These are phyloP conservation scores for Porphyrellus cyaneotinctus DNA, from an alignment of 768 basidiomycete genomes.

Conservation along the genomic window DNA sequence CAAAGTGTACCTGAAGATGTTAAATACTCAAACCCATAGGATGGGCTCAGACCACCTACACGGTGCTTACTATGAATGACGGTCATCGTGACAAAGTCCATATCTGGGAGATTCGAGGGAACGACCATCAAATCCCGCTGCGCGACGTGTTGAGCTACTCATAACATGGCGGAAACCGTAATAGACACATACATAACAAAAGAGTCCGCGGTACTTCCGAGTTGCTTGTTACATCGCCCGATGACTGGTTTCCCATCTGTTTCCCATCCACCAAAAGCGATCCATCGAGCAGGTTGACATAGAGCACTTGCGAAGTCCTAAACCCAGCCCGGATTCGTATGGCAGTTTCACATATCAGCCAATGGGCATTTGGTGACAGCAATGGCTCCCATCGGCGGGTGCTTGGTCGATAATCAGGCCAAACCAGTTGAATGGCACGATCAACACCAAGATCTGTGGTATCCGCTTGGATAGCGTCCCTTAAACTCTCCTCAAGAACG, in stretches of 20 bases:
- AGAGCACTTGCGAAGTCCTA: background rate
- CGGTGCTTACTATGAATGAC: background rate
- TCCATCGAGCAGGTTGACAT: background rate
- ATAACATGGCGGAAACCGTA: too few relatives aligned
- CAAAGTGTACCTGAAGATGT: background rate
- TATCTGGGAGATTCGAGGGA: background rate
- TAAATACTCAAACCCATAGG: too few relatives aligned
- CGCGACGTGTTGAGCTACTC: background rate
- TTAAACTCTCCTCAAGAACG: background rate
- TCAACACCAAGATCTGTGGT: background rate
- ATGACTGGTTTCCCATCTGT: background rate
- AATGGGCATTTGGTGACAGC: background rate
- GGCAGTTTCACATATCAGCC: background rate
- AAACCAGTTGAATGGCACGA: background rate
- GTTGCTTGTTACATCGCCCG: too few relatives aligned
- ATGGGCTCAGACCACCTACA: constrained; percentile 1
- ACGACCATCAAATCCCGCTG: background rate
- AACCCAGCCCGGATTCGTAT: background rate
- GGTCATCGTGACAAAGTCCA: background rate
- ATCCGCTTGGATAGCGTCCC: background rate
- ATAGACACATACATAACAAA: too few relatives aligned
- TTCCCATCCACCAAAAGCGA: background rate
- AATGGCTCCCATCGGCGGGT: background rate
- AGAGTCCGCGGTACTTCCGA: too few relatives aligned
- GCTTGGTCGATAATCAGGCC: background rate